These are phyloP conservation scores for Vigna trinervia DNA, from an alignment of 306 rosid genomes.

Conservation along the genomic window DNA sequence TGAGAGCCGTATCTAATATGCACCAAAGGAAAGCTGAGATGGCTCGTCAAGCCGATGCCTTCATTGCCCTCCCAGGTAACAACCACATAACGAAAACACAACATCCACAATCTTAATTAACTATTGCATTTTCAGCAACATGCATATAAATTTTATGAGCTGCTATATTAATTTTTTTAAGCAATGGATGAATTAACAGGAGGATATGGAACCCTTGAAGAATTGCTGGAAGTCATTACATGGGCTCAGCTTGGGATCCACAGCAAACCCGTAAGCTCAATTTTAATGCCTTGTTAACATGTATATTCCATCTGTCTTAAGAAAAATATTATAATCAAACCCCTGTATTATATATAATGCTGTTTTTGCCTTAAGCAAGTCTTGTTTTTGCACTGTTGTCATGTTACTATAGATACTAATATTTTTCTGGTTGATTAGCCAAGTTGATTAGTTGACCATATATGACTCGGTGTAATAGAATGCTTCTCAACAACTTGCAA, in stretches of 20 bases:
- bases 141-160: too few relatives aligned
- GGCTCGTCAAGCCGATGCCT: constrained; percentile 99
- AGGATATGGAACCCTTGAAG: constrained; percentile 98
- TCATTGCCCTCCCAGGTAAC: constrained; percentile 94
- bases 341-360: too few relatives aligned
- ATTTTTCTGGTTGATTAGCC: background rate
- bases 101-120: background rate
- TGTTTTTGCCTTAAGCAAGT: too few relatives aligned
- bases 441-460: background rate
- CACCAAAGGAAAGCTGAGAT: constrained; percentile 99
- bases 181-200: constrained; percentile 49
- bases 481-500: background rate
- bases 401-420: background rate
- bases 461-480: background rate
- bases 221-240: constrained; percentile 95
- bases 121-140: background rate
- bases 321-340: too few relatives aligned
- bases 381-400: background rate
- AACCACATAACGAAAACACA: background rate
- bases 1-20: constrained; percentile 91
- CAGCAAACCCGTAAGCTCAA: constrained; percentile 81
- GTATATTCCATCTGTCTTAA: too few relatives aligned
- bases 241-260: constrained; percentile 99
- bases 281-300: too few relatives aligned
- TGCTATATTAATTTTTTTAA: background rate